Percentiles rank a stretch among this genome's conserved stretches.
These are phyloP conservation scores for Claviceps paspali DNA, from an alignment of 2,329 filamentous ascomycete species.

Conservation along the genomic window DNA sequence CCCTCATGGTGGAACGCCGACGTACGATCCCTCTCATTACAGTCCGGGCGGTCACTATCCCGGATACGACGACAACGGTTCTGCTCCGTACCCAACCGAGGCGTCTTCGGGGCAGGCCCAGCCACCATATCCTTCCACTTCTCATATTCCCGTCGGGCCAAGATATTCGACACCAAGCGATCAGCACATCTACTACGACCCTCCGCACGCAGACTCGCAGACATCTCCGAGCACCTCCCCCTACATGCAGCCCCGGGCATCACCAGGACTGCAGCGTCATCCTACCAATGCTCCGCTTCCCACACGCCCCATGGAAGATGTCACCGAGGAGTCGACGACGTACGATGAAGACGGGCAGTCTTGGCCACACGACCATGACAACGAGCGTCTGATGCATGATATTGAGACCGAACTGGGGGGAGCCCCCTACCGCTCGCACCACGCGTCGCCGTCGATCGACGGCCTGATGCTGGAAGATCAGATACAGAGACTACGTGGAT, in stretches of 20 bases:
- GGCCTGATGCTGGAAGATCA: conserved; percentile 32
- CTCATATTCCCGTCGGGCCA: conserved; percentile 37
- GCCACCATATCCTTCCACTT: conserved; percentile 35
- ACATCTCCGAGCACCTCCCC: conserved; percentile 32
- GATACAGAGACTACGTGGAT: conserved; percentile 30
- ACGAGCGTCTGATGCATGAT: conserved; percentile 36
- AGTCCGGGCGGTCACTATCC: conserved; percentile 15
- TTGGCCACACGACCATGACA: conserved; percentile 14
- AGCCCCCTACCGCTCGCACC: conserved; percentile 15
- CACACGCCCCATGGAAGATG: conserved; percentile 32
- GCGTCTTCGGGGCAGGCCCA: conserved; percentile 12
- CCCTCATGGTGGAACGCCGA: conserved; percentile 11
- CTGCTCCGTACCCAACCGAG: conserved; percentile 19
- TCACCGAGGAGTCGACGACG: conserved; percentile 26
- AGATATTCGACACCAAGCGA: conserved; percentile 32
- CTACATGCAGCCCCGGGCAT: conserved; percentile 23
- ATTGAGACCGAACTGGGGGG: conserved; percentile 39
- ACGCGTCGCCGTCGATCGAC: conserved; percentile 28
- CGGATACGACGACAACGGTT: conserved; percentile 12
- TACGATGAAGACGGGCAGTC: conserved; percentile 24
- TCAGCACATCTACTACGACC: conserved; percentile 27
- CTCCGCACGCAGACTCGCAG: conserved; percentile 34
- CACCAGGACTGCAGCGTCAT: conserved; percentile 36
- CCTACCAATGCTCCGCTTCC: conserved; percentile 46
- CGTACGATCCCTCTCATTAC: conserved; percentile 23